Conservation (phyloP, 441 rosid species). For the Croton laevigatus region DNA sequence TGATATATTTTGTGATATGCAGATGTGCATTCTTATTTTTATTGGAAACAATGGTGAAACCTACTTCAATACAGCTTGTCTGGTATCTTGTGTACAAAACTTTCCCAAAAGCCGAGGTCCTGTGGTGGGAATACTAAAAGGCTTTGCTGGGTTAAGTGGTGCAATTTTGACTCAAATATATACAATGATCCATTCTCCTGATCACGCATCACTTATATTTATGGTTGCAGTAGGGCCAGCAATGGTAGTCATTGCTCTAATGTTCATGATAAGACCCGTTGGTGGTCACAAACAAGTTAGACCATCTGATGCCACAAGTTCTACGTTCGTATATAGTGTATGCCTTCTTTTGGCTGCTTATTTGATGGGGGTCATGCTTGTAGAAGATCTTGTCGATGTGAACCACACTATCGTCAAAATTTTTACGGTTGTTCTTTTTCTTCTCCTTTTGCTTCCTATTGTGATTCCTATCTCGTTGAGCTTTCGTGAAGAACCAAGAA, state of each 20-base stretch:
- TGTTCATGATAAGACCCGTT: conserved; percentile 91
- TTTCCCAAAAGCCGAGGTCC: conserved; percentile 97
- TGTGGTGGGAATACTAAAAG: conserved; percentile 93
- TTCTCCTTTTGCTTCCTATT: conserved; percentile 64
- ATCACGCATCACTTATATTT: conserved; percentile 77
- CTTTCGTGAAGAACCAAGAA: conserved; percentile 42
- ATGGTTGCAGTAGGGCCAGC: conserved; percentile 97
- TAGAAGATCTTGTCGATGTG: conserved; percentile 67
- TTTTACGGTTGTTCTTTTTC: conserved; percentile 55
- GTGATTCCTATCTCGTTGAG: conserved; percentile 56
- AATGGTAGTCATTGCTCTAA: conserved; percentile 61
- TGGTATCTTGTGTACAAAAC: conserved; percentile 94
- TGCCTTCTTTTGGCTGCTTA: conserved; percentile 85
- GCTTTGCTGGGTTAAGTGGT: conserved; percentile 97
- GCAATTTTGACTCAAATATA: conserved; percentile 91
- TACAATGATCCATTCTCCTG: conserved; percentile 63
- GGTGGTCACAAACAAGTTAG: conserved; percentile 85
- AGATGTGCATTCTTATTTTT: conserved; percentile 90
- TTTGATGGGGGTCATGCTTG: conserved; percentile 81
- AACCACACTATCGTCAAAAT: conserved; percentile 39
- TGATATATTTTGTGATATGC: conserved; percentile 25
- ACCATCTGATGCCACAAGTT: conserved; percentile 62
- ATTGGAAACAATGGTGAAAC: conserved; percentile 94
- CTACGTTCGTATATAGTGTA: conserved; percentile 61
- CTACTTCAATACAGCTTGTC: conserved; percentile 84